Evolutionary conservation across 768 basidiomycete species (phyloP), one percentile per base, ranked within the genome.

Genomic region (Tylopilus balloui): DNA sequence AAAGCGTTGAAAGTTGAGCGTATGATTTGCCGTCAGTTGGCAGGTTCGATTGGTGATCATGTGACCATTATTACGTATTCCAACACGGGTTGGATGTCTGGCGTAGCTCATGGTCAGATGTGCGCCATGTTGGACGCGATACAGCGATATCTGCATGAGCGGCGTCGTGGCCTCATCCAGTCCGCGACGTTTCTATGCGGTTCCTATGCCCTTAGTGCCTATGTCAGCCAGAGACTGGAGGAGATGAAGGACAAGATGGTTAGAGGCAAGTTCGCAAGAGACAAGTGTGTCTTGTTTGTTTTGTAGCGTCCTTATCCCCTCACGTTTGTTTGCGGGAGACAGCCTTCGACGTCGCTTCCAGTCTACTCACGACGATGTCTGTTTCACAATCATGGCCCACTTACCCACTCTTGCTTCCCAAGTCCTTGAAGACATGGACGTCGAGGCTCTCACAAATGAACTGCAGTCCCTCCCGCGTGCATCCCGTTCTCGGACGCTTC

Each of bases 301-400:
- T 20, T 43, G 21, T 24, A 28, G 13, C 19, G 6, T 20, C 25
- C 17, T 36, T 28, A 34, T 44, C 20, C 13, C 29, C 60, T 49
- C 31, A 54, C 27, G 3, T 32, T 54, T 27, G 7, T 41, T 41
- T 14, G 10, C 20, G 39, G 24, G 15, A 15, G 34, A 23, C 45
- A 92, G 90, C 56, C 69, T 93, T 23, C 77, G 80, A 44, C 73
- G 81, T 39, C 75, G 92, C 29, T 94, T 91, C 64, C 73, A 76
- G 28, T 81, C 87, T 53, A 89, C 83, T 21, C 84, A 87, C 55
- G 81, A 88, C 50, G 85, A 92, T 59, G 75, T 80, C 20, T 80
- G 84, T 7, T 94, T 81, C 61, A 91, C 86, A 1, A 72, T 86
- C 41, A 79, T 86, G 62, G 81, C 85, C 0, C 73, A 86, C 34